These are phyloP conservation scores for Fusarium sacchari DNA, from an alignment of 2,329 filamentous ascomycete species.

Conservation along the genomic window DNA sequence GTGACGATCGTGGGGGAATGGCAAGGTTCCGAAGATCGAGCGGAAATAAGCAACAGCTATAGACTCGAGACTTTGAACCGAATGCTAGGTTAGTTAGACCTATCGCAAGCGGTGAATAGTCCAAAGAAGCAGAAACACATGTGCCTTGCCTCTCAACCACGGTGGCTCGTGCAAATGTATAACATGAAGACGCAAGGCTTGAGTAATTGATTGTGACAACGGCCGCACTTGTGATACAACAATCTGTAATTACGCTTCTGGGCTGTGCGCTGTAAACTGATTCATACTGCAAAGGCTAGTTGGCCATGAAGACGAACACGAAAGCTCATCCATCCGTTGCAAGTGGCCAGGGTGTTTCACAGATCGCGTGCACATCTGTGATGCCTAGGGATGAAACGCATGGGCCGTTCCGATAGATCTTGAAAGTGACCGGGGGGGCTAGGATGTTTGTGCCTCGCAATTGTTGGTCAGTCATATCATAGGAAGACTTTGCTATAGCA, in stretches of 20 bases:
- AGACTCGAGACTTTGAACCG: background rate
- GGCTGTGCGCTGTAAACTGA: background rate
- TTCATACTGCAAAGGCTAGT: background rate
- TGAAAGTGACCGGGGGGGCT: background rate
- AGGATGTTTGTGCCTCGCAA: background rate
- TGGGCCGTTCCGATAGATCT: background rate
- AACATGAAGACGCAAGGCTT: background rate
- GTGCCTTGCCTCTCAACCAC: background rate
- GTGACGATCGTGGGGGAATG: slow-evolving; percentile 14
- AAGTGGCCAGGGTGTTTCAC: background rate
- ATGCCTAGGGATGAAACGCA: background rate
- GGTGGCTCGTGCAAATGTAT: background rate
- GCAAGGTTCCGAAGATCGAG: slow-evolving; percentile 10
- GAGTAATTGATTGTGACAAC: background rate
- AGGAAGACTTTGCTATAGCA: no score
- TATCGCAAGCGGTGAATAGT: background rate
- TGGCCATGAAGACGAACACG: background rate
- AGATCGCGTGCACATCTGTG: background rate
- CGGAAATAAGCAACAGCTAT: background rate
- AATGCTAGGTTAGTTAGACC: background rate
- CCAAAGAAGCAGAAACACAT: background rate
- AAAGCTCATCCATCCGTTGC: background rate
- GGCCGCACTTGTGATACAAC: background rate
- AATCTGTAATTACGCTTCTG: background rate
- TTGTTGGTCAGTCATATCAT: no score